Evolutionary conservation across 495 filamentous ascomycete species (phyloP), one percentile per base, ranked within the genome.

Genomic region (Xanthoparmelia taractica): DNA sequence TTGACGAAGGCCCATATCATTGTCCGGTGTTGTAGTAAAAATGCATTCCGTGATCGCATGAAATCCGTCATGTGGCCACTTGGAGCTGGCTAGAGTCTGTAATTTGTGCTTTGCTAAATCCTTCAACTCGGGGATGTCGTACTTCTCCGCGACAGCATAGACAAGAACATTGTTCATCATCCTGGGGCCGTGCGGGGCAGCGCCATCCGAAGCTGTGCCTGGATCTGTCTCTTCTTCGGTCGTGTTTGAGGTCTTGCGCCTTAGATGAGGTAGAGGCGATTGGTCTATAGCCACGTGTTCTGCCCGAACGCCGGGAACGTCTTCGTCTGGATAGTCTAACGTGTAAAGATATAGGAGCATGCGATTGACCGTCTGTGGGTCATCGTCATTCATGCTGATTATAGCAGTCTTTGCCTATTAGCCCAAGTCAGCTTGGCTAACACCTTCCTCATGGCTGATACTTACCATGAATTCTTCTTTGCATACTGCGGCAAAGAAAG

Each of bases 401-500:
- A 5, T 40, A 4, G 40, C 25, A 2, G 38, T 13, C 62, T 37
- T 18, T n/a, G 25, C 45, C 25, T 48, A 23, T 41, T 58, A 47
- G 8, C 5, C 1, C 6, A 4, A 6, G 40, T 57, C 18, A 50
- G 31, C 13, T 41, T 43, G 33, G 34, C 31, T 4, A 25, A 31
- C 15, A 27, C 12, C n/a, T 29, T 20, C 8, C 20, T 20, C 45
- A 1, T 13, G 12, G n/a, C 7, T 7, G 4, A 40, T 23, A 23
- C 61, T 10, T 41, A 75, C 74, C 66, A 60, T 63, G 62, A 73
- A 75, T 0, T 66, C 41, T 20, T 68, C 66, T 63, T 63, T 63
- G 34, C 70, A 72, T 18, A 71, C 65, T 54, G 36, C 61, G n/a
- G 60, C 67, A 50, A 77, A 73, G 59, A 70, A 73, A 12, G 65